Base-by-base conservation (phyloP, 1,139 yeast genomes). In the Pichia cactophila region DNA sequence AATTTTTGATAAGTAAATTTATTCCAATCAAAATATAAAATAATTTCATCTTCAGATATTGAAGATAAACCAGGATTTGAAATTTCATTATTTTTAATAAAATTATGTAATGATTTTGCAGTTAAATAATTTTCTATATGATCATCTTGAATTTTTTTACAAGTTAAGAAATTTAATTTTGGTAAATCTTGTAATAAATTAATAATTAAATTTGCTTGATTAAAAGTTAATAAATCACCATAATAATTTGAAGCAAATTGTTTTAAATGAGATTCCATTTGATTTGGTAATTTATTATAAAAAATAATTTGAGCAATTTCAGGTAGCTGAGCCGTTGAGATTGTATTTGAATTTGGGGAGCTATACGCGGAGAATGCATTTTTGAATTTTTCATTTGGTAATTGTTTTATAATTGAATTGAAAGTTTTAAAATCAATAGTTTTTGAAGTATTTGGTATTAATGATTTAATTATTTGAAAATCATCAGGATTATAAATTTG, bases 151-250 rank as follows among this genome's bases (percentile, higher is more conserved):
- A 64, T 56, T 48, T 58, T 62, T 60, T 77, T 75, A 52, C 82
- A 84, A 49, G 81, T 77, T 36, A 80, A 72, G 64, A 80, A 85
- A 60, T 82, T 82, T 54, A 82, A 69, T 26, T 53, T 52, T 26
- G 69, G 68, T 33, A 63, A 69, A 65, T 61, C 73, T 65, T 53
- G 74, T 66, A 66, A 49, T 29, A 66, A 52, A 38, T 72, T 72
- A 20, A 74, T 53, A 37, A 75, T 61, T 49, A 68, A 66, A 53
- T 66, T 56, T 31, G 76, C 70, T 51, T 74, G 74, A 37, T 71
- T 69, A 45, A 70, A 66, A 4, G 68, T 67, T 31, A 73, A 54
- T 26, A 55, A 51, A 4, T 63, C 52, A 9, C 62, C 60, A 45
- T 48, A 59, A 7, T 47, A 54, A 12, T 56, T 42, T 11, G 33